These are phyloP conservation scores for Tephrocybe sp. DNA, from an alignment of 768 basidiomycete genomes.

Conservation along the genomic window DNA sequence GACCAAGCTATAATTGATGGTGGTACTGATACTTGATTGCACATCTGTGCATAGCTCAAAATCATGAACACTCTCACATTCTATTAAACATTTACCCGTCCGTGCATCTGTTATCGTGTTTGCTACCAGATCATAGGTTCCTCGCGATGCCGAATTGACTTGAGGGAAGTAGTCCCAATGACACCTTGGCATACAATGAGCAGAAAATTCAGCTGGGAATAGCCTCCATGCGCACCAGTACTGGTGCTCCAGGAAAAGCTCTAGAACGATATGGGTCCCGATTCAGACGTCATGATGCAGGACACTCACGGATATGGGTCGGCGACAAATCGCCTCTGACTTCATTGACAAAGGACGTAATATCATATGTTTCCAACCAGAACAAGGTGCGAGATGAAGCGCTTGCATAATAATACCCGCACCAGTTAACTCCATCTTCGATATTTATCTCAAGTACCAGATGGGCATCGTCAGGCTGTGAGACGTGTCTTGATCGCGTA, in stretches of 20 bases:
- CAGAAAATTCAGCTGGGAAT: not conserved
- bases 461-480: slow-evolving; percentile 5
- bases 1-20: slow-evolving; percentile 1
- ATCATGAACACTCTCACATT: not conserved
- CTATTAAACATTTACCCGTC: slow-evolving; percentile 1
- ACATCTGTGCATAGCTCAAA: not conserved
- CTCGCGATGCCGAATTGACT: not conserved
- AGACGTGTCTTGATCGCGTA: not conserved
- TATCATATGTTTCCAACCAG: slow-evolving; percentile 10
- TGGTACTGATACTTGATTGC: not conserved
- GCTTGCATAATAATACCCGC: slow-evolving; percentile 13
- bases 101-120: slow-evolving; percentile 9
- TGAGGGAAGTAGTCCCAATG: slow-evolving; percentile 15
- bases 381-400: slow-evolving; percentile 10
- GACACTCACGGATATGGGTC: slow-evolving; percentile 5
- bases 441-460: slow-evolving; percentile 4
- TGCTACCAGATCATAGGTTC: slow-evolving; percentile 1
- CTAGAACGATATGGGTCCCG: not conserved
- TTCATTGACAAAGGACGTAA: not conserved
- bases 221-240: slow-evolving; percentile 2
- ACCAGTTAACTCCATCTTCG: slow-evolving; percentile 2
- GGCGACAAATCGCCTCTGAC: not conserved
- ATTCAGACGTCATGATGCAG: not conserved
- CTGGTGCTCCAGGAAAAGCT: slow-evolving; percentile 9
- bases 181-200: not conserved